Base-by-base conservation (phyloP, 352 stramenopile genomes). In the Thraustochytrium sp. region DNA sequence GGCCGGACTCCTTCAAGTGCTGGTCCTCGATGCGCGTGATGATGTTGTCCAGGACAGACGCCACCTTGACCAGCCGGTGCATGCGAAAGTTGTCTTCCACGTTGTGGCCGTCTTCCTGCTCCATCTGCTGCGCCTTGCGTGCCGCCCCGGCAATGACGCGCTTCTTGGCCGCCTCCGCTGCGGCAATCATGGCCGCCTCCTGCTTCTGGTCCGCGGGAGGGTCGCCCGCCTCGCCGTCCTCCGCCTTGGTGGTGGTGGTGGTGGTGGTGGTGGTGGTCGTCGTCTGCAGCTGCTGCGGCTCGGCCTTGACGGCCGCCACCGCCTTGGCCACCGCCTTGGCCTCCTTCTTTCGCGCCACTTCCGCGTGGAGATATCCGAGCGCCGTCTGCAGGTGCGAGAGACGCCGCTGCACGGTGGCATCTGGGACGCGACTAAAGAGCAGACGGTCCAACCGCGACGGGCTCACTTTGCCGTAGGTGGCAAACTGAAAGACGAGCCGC, bases 51-150 rank as follows among this genome's bases (percentile, higher is more conserved):
- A 80, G 68, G 1, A 80, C 53, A 2, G 68, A 44, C 26, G 68
- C 68, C 18, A 80, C 68, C 68, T 72, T 80, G 44, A 64, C 68
- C 0, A 80, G 37, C 3, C 31, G 18, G 23, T 80, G 68, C 48
- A 80, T 64, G 34, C 68, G 68, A 80, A 48, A 80, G 31, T 80
- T 80, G 11, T 80, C 68, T 11, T 80, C 40, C 0, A 80, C 40
- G 34, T 53, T 63, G 68, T 80, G 68, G 8, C 31, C 53, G 51
- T 64, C 68, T 31, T 80, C 48, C 65, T 77, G 65, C 9, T 55
- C 65, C 42, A 62, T 62, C 8, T 16, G 13, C 65, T 55, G 49
- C 18, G 42, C 42, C 65, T 77, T 77, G 34, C 65, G 59, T n/a
- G 59, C 59, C 8, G 59, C 59, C 8, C 36, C 59, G 40, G 59